Base-by-base conservation (phyloP, 2,329 filamentous ascomycete species). In the Aspergillus oerlinghausenensis region DNA sequence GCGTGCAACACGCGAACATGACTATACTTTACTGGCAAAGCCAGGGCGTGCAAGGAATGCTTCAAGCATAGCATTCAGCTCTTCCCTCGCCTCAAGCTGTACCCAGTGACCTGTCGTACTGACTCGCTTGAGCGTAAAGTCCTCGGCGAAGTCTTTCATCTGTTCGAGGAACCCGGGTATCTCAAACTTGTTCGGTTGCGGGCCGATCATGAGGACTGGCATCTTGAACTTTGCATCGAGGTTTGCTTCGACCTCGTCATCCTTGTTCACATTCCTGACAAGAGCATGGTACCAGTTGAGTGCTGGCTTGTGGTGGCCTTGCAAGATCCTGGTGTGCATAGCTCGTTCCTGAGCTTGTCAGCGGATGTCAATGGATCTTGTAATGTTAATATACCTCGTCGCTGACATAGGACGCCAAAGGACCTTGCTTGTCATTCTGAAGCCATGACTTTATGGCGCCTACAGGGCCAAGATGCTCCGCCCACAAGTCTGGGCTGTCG, bases 201-300 rank as follows among this genome's bases (percentile, higher is more conserved):
- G 58, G 49, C 55, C 56, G 4, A 68, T 25, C 55, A 62, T 55
- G 26, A 67, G 51, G 25, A 63, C 57, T 7, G 63, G 65, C 50
- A 63, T 60, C 19, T 56, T n/a, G 6, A 69, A 51, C 3, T 54
- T 56, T 6, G 52, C 38, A 7, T 61, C 32, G 9, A 68, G 29
- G 3, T 57, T 47, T 17, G 53, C 58, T 21, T 62, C 35, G 3
- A 54, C 14, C 42, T 66, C 65, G 29, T 68, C 63, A 21, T 65
- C 51, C 28, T 55, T 49, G 28, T 68, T 67, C 38, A 67, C 35
- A 47, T 68, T 67, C 26, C 42, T 28, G 8, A 60, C 57, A 14
- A 65, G 42, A 14, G 58, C 58, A 3, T 57, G 57, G 42, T 70
- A 70, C 67, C 67, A 69, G n/a, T 66, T 66, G 3, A 64, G 51